A percentile compares a stretch with the other conserved stretches of the same genome.
These are phyloP conservation scores for Trichaptum fuscoviolaceum DNA, from an alignment of 768 basidiomycete species.

Conservation along the genomic window DNA sequence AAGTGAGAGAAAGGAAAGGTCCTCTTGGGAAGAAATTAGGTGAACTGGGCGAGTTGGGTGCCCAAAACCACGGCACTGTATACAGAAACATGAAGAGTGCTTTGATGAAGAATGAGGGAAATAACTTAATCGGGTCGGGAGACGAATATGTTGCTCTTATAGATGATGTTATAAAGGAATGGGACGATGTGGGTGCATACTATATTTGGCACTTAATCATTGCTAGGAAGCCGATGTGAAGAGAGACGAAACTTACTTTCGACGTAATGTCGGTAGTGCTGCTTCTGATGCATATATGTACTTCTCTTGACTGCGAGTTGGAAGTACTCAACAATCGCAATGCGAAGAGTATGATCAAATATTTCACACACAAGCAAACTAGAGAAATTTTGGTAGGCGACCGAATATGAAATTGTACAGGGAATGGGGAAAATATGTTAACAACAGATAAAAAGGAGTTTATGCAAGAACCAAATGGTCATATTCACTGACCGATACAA, in stretches of 20 bases:
- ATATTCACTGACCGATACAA: too few relatives aligned
- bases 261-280: not conserved
- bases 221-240: not conserved
- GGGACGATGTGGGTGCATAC: conserved; percentile 9
- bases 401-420: too few relatives aligned
- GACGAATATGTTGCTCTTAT: conserved; percentile 18
- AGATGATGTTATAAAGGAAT: conserved; percentile 21
- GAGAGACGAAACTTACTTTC: not conserved
- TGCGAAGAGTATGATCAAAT: too few relatives aligned
- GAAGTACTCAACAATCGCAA: too few relatives aligned
- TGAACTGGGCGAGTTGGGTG: not conserved
- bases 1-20: not conserved
- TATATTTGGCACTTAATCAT: not conserved
- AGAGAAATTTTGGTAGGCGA: too few relatives aligned
- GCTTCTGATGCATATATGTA: too few relatives aligned
- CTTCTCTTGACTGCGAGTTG: too few relatives aligned
- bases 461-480: too few relatives aligned
- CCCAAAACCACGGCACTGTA: conserved; percentile 5
- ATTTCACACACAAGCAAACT: too few relatives aligned
- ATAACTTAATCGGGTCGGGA: conserved; percentile 14
- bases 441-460: too few relatives aligned
- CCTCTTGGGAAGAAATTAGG: not conserved
- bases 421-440: too few relatives aligned
- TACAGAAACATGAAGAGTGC: conserved; percentile 20
- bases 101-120: conserved; percentile 16